Conservation (phyloP, 2,329 filamentous ascomycete genomes). For the Dothidotthia symphoricarpi region DNA sequence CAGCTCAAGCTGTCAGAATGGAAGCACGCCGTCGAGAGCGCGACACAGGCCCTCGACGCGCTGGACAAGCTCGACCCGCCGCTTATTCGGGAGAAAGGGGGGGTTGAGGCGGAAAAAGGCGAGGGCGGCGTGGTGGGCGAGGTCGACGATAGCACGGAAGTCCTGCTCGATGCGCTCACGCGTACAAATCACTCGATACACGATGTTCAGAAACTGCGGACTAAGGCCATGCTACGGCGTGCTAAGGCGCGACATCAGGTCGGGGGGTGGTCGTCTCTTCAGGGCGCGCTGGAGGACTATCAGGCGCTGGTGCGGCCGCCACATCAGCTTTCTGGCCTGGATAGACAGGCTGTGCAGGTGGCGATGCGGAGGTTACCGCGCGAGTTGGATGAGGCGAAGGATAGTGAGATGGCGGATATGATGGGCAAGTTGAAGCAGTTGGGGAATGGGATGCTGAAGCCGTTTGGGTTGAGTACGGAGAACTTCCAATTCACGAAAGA, state of each 20-base stretch:
- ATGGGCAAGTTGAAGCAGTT: conserved; percentile 93
- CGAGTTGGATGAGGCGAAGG: conserved; percentile 72
- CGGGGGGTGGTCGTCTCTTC: conserved; percentile 75
- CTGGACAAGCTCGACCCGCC: conserved; percentile 62
- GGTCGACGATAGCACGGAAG: conserved; percentile 50
- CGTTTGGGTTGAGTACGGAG: conserved; percentile 89
- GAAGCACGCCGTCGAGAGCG: conserved; percentile 75
- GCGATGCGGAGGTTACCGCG: conserved; percentile 67
- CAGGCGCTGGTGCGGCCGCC: conserved; percentile 60
- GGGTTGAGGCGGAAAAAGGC: conserved; percentile 49
- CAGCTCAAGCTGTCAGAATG: conserved; percentile 81
- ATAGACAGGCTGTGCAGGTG: conserved; percentile 65
- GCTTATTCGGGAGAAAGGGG: conserved; percentile 14
- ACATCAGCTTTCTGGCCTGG: conserved; percentile 60
- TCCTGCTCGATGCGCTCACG: conserved; percentile 32
- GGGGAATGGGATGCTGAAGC: conserved; percentile 87
- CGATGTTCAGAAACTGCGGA: conserved; percentile 73
- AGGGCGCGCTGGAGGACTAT: conserved; percentile 80
- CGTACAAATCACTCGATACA: conserved; percentile 40
- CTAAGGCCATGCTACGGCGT: conserved; percentile 78
- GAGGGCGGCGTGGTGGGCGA: conserved; percentile 59
- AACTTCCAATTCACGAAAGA: conserved; percentile 96
- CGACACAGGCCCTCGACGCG: conserved; percentile 69
- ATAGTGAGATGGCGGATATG: conserved; percentile 91
- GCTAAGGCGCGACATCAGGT: conserved; percentile 70